Evolutionary conservation across 306 rosid genomes (phyloP), one percentile per base, ranked within the genome.

Genomic region (Geum urbanum): DNA sequence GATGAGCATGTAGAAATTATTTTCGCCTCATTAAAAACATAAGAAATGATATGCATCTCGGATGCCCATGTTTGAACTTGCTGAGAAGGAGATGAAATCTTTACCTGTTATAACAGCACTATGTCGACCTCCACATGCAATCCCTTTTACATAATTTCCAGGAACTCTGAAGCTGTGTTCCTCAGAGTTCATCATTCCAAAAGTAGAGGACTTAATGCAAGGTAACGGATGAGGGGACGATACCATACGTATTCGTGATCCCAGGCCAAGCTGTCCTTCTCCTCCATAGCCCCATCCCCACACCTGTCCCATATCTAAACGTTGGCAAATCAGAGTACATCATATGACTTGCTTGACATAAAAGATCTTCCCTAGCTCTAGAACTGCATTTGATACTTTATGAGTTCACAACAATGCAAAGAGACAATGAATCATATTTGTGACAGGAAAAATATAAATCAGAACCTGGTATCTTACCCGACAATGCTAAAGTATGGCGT

Each of bases 201-300:
- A 77, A 67, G 84, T 51, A 76, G 91, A 79, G 35, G 95, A 62
- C 71, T 88, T 87, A 46, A 86, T 76, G 72, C 98, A 92, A 62
- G 95, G 96, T 65, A 92, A 52, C 19, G 84, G 92, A 82, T 92
- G 98, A 70, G 98, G 98, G 76, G 98, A 83, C 65, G 98, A 85
- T 70, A 92, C 96, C 92, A 90, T 90, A 18, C 96, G 98, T 79
- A 92, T 79, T 70, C 89, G 87, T 67, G 96, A 88, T 75, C 98
- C 96, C 81, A 92, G 76, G 74, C 98, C 98, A 79, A 92, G 98
- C 79, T 92, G 98, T 74, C 98, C 98, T 88, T 92, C 98, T 46
- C 98, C 98, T 80, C 98, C 98, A 80, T 92, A 92, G 66, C 98
- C 98, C 98, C 98, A 92, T 71, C 98, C 98, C 98, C 98, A 92